These are phyloP conservation scores for Chlorophyllum brunneum DNA, from an alignment of 768 basidiomycete genomes.

Conservation along the genomic window DNA sequence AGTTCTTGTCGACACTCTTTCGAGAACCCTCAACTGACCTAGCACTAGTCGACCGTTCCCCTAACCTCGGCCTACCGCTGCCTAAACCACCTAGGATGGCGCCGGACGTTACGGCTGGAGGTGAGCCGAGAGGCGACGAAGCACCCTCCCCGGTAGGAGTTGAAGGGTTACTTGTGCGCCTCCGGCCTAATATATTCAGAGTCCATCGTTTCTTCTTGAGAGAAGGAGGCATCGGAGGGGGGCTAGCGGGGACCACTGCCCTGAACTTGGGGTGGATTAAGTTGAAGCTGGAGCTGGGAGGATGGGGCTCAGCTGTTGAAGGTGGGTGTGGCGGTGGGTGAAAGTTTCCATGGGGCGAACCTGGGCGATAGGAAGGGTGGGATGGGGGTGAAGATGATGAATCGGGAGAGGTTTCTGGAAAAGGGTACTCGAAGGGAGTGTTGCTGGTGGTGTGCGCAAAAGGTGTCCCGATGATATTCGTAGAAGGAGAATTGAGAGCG, in stretches of 20 bases:
- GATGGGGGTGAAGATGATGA: conserved; percentile 12
- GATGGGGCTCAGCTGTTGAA: not conserved
- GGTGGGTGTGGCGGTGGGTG: conserved; percentile 5
- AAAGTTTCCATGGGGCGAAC: conserved; percentile 6
- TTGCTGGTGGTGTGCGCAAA: conserved; percentile 21
- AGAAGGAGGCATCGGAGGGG: conserved; percentile 12
- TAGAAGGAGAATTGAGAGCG: conserved; percentile 22
- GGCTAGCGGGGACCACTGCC: not conserved
- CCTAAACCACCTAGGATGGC: conserved; percentile 3
- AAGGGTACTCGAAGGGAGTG: conserved; percentile 27
- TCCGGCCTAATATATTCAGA: conserved; percentile 1
- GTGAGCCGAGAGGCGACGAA: not conserved
- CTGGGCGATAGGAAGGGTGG: conserved; percentile 8
- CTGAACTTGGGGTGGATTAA: conserved; percentile 7
- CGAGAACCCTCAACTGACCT: not conserved
- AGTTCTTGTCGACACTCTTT: conserved; percentile 1
- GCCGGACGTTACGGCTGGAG: conserved; percentile 8
- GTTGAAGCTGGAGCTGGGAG: not conserved
- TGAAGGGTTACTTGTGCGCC: conserved; percentile 5
- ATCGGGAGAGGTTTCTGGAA: conserved; percentile 19
- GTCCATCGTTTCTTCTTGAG: conserved; percentile 13
- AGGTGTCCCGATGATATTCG: conserved; percentile 27
- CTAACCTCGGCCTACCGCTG: conserved; percentile 12
- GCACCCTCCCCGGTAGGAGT: conserved; percentile 7
- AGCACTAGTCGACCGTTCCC: not conserved